Base-by-base conservation (phyloP, 352 stramenopile genomes). In the Poterioochromonas sp. region DNA sequence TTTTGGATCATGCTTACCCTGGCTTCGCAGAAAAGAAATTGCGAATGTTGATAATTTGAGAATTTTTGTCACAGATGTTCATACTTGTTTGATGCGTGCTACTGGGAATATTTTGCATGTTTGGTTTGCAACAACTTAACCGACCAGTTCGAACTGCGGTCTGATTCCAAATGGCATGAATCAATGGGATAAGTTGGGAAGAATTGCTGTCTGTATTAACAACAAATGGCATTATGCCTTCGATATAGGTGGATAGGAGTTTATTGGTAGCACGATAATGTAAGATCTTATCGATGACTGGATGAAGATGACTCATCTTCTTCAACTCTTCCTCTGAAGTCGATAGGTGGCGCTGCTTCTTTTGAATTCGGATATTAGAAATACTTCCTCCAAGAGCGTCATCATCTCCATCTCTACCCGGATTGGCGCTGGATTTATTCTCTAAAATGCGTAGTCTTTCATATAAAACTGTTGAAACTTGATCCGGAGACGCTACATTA, bases 101-200 rank as follows among this genome's bases (percentile, higher is more conserved):
- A 12, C 39, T 74, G 26, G 37, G 51, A 20, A 73, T 73, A 26
- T 73, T 58, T 35, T 80, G 65, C 29, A 65, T 34, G 49, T 77
- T 80, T 0, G 62, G 39, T 43, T 76, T 62, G 20, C 47, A 40
- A 49, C 76, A 76, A 63, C 60, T 63, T 15, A 74, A 76, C 18
- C 65, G 76, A 51, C 76, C 47, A 22, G 74, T 80, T 1, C 76
- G 76, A 62, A 76, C 62, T 37, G 41, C 29, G 0, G 60, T 65
- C 40, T 80, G 65, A 39, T 74, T 62, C 51, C 76, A 77, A 47
- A 60, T 60, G 41, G 65, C 65, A 74, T 74, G 65, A 32, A 74
- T 54, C n/a, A n/a, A n/a, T n/a, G n/a, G n/a, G n/a, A n/a, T n/a
- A n/a, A n/a, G n/a, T n/a, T n/a, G n/a, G 11, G 11, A 29, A 65